A percentile compares a stretch with the other conserved stretches of the same genome.
Evolutionary conservation across 1,284 basidiomycete species (phyloP).

Genomic region (Ganoderma lucidum): DNA sequence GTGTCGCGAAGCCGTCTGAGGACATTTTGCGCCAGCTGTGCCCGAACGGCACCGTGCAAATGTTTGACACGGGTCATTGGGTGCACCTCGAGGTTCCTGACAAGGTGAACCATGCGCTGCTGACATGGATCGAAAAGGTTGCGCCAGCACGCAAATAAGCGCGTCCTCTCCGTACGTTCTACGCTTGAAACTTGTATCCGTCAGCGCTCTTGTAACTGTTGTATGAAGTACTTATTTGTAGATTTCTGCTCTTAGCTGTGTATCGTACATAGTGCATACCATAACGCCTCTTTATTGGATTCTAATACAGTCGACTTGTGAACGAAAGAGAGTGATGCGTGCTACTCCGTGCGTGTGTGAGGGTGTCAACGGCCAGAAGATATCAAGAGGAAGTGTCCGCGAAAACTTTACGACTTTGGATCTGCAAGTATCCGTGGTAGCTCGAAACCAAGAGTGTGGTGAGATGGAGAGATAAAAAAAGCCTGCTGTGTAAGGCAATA

Average conservation of each 20-base stretch:
- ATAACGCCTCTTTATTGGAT: neutral
- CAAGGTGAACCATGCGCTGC: slow-evolving; percentile 39
- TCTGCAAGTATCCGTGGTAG: neutral
- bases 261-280: neutral
- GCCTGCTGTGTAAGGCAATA: neutral
- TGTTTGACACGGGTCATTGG: slow-evolving; percentile 45
- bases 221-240: neutral
- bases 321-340: neutral
- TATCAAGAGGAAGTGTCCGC: neutral
- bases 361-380: neutral
- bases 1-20: slow-evolving; percentile 30
- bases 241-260: neutral
- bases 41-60: slow-evolving; percentile 34
- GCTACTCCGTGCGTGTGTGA: neutral
- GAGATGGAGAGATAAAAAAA: neutral
- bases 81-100: slow-evolving; percentile 38
- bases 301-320: neutral
- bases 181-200: neutral
- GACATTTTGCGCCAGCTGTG: slow-evolving; percentile 29
- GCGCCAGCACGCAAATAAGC: neutral
- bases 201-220: neutral
- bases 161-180: neutral
- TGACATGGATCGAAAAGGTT: slow-evolving; percentile 29
- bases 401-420: neutral
- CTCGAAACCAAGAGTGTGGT: neutral